These are phyloP conservation scores for Geotrichum klebahnii DNA, from an alignment of 1,139 yeast genomes.

Conservation along the genomic window DNA sequence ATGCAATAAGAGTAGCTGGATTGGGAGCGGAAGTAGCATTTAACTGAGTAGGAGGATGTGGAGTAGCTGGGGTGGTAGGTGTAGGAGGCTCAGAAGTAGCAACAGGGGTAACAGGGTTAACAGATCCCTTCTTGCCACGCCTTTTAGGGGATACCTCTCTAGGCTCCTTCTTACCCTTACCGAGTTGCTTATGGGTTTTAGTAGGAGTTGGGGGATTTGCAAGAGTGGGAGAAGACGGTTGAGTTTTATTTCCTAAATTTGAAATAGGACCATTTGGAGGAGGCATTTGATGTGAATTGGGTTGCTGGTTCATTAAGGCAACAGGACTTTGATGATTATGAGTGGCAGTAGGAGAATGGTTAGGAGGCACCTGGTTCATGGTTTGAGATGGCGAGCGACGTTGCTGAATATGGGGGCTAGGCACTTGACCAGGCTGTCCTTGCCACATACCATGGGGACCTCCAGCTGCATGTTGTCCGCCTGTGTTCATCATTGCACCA, in stretches of 20 bases:
- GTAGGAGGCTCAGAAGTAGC: conserved; percentile 40
- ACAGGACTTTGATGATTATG: too few relatives aligned
- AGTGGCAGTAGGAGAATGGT: conserved; percentile 27
- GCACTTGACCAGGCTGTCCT: conserved; percentile 23
- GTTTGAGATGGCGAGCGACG: conserved; percentile 24
- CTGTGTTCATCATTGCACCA: conserved; percentile 29
- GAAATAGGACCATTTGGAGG: conserved; percentile 34
- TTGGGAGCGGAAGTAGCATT: conserved; percentile 6
- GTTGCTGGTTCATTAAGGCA: conserved; percentile 14
- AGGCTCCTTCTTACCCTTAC: conserved; percentile 42
- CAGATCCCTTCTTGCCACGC: conserved; percentile 26
- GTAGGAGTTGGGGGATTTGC: conserved; percentile 45
- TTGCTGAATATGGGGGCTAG: conserved; percentile 26
- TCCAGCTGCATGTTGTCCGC: conserved; percentile 4
- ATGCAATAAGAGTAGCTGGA: conserved; percentile 6
- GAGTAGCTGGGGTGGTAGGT: conserved; percentile 42
- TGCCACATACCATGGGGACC: conserved; percentile 21
- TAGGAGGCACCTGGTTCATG: conserved; percentile 21
- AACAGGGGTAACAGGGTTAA: conserved; percentile 33
- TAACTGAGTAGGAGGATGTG: conserved; percentile 29
- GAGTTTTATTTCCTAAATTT: conserved; percentile 29
- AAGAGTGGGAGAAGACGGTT: conserved; percentile 39
- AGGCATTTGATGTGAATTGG: conserved; percentile 29
- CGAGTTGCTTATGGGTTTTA: conserved; percentile 44
- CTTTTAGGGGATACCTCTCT: conserved; percentile 25